Evolutionary conservation across 371 early-diverging fungal species (phyloP), one percentile per base, ranked within the genome.

Genomic region (Apophysomyces trapeziformis): DNA sequence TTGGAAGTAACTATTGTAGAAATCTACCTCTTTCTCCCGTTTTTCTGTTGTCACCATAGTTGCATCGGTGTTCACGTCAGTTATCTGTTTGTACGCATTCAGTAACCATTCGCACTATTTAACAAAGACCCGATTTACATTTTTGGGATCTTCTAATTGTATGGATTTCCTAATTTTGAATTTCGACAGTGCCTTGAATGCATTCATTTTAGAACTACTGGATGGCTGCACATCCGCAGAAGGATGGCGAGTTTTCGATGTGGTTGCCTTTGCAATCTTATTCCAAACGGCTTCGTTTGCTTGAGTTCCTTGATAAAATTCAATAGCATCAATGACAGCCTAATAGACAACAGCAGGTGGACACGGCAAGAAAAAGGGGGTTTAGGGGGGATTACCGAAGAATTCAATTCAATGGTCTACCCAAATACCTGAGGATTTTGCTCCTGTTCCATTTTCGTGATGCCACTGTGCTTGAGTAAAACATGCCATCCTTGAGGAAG

Each of bases 401-500:
- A 37, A 64, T 4, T 26, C 50, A 60, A 54, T 9, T 12, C 60
- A 47, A 16, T 14, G 9, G 18, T 62, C 44, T 13, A 57, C 18
- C 36, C 43, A 35, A 37, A 37, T 82, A 84, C 92, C 75, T 96
- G 95, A 32, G 97, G 97, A 72, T 98, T 90, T 18, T 93, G 92
- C 70, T 91, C 87, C 77, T 97, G 97, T 66, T 98, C 96, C 74
- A 93, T 92, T 76, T 93, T 92, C 46, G 97, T 89, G 70, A 98
- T 97, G 41, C 98, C 97, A 39, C 97, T 92, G 66, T 94, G 91
- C 66, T 89, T 85, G 16, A 98, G 83, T 69, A 98, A 78, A 38
- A 85, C 78, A 58, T 94, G 90, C 99, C 99, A 98, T 73, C 95
- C 94, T 63, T 89, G 87, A 21, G 99, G 98, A 62, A 98, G 76